Percentiles rank a stretch among this genome's conserved stretches.
These are phyloP conservation scores for Eucalyptus sp. DNA, from an alignment of 345 rosid species.

Conservation along the genomic window DNA sequence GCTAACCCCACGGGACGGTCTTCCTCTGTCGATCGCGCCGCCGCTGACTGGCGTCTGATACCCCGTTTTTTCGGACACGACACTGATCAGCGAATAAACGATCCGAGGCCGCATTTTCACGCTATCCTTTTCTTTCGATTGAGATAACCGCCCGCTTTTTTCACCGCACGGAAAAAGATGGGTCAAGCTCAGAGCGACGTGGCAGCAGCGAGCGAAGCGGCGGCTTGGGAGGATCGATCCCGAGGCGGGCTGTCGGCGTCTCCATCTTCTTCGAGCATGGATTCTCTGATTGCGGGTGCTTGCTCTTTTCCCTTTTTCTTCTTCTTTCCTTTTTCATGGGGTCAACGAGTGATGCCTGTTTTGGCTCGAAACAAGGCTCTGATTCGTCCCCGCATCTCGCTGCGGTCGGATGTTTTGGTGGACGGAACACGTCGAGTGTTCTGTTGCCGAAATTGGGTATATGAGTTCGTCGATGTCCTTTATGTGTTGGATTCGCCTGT, in stretches of 20 bases:
- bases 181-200: neutral
- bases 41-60: neutral
- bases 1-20: neutral
- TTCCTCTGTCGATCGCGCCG: neutral
- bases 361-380: neutral
- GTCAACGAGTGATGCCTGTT: neutral
- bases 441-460: neutral
- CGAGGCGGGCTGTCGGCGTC: neutral
- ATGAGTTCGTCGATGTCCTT: neutral
- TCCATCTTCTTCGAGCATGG: constrained; percentile 20
- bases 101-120: neutral
- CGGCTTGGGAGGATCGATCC: neutral
- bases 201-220: neutral
- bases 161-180: neutral
- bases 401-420: neutral
- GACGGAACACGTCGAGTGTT: neutral
- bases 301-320: neutral
- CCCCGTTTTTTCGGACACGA: neutral
- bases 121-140: neutral
- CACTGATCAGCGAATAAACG: neutral
- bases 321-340: neutral
- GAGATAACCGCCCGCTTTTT: neutral
- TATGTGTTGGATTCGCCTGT: neutral
- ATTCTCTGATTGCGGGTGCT: constrained; percentile 45
- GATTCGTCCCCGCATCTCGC: neutral